Evolutionary conservation across 1,284 basidiomycete species (phyloP), one percentile per base, ranked within the genome.

Genomic region (Trichosporon coremiiforme): DNA sequence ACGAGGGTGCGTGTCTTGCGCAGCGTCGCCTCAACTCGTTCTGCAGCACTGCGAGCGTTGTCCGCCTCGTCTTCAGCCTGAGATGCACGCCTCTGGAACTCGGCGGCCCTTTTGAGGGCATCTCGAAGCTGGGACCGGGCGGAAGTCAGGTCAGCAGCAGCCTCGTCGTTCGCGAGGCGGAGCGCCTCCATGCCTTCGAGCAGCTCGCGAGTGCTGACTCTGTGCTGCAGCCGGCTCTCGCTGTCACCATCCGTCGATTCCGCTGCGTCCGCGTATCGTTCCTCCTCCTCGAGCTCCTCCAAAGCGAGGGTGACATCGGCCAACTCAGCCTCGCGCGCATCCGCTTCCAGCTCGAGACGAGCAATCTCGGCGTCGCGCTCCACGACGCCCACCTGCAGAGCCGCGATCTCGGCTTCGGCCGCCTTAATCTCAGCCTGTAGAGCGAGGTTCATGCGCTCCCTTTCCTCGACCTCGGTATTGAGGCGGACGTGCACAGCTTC

Each of bases 121-220:
- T 62, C 57, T 0, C 57, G 57, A 4, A 62, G 57, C 29, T 62
- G 29, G 7, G 29, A 31, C 2, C 57, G 29, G 15, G n/a, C 20
- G 2, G 29, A 8, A 1, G 31, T n/a, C 31, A 33, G 29, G 29
- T 35, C 31, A 4, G 13, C 29, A 5, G 57, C 57, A 4, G 57
- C 57, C 9, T 15, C n/a, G 25, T 65, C 65, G 53, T 53, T 41
- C 4, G 53, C 64, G 29, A 9, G 38, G 20, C 55, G 17, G 29
- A 60, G 64, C 17, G 10, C 33, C 29, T 36, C 25, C 15, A 65
- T 20, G 53, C 65, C 53, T 25, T 68, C 67, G 6, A 64, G 67
- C 50, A 68, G 36, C 17, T 65, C 64, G 31, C 53, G 53, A 5
- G 25, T 50, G 31, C 67, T 65, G 1, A 38, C 64, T 2, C 67